phyloP scores from a whole-genome alignment of 345 rosid genomes.

The Geranium brycei region DNA sequence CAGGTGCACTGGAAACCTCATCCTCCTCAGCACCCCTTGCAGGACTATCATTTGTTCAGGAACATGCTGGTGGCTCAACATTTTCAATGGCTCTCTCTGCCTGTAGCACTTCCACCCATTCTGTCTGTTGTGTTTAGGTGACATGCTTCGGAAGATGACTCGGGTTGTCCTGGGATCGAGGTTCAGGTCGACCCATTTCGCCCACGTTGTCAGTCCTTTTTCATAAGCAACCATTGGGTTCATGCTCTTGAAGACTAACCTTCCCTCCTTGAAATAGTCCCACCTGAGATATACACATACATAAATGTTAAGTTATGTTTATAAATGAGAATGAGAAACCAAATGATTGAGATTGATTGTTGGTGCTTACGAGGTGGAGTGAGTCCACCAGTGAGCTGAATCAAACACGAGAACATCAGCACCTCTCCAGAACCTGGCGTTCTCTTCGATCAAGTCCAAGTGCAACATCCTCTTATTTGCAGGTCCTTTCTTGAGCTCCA shows the following conservation, averaged over 20 bases:
- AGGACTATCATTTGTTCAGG: slow-evolving; percentile 55
- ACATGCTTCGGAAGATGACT: slow-evolving; percentile 61
- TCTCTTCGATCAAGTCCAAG: slow-evolving; percentile 78
- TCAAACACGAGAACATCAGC: slow-evolving; percentile 81
- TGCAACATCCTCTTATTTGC: slow-evolving; percentile 54
- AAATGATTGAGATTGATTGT: too few species aligned
- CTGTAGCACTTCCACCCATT: slow-evolving; percentile 84
- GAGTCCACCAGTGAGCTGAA: slow-evolving; percentile 99
- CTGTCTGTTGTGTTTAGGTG: slow-evolving; percentile 65
- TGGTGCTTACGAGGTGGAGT: slow-evolving; percentile 54
- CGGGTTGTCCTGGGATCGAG: slow-evolving; percentile 38
- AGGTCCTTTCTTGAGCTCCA: slow-evolving; percentile 52
- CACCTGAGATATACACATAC: slow-evolving; percentile 27
- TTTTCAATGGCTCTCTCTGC: slow-evolving; percentile 54
- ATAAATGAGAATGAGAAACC: too few species aligned
- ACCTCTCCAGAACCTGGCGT: slow-evolving; percentile 82
- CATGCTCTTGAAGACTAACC: slow-evolving; percentile 27
- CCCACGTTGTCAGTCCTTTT: slow-evolving; percentile 63
- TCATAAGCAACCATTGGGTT: slow-evolving; percentile 63
- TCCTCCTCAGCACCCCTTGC: slow-evolving; percentile 49
- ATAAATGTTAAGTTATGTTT: too few species aligned
- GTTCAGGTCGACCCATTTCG: slow-evolving; percentile 55
- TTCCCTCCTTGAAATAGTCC: slow-evolving; percentile 62
- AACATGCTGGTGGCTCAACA: slow-evolving; percentile 44
- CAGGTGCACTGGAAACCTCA: slow-evolving; percentile 63